Conservation (phyloP, 2,329 filamentous ascomycete species). For the Penicillium sp. region DNA sequence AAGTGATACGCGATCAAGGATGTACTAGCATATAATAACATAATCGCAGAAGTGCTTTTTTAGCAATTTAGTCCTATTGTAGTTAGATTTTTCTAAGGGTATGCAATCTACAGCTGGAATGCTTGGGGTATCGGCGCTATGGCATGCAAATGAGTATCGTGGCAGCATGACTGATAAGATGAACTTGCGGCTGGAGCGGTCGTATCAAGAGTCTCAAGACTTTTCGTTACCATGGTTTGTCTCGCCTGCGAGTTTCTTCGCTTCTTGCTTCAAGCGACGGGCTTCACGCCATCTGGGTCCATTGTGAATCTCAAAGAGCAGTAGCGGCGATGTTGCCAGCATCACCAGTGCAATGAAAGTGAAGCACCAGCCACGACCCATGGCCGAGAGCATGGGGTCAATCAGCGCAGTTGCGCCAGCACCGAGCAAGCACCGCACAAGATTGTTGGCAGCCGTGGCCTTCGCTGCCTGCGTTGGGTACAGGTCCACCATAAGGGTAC, state of each 20-base stretch:
- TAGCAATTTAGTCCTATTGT: background rate
- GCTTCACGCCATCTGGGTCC: slow-evolving; percentile 47
- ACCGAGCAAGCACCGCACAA: slow-evolving; percentile 45
- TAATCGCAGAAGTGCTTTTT: too few relatives aligned
- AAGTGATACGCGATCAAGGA: slow-evolving; percentile 27
- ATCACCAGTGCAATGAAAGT: slow-evolving; percentile 45
- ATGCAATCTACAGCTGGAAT: slow-evolving; percentile 1
- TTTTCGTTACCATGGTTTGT: too few relatives aligned
- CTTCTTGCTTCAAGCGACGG: slow-evolving; percentile 32
- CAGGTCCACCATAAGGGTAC: slow-evolving; percentile 49
- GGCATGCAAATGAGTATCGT: slow-evolving; percentile 4
- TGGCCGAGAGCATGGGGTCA: slow-evolving; percentile 40
- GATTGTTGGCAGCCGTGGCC: slow-evolving; percentile 46
- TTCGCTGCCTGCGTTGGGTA: slow-evolving; percentile 43
- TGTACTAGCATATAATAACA: too few relatives aligned
- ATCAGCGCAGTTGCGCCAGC: slow-evolving; percentile 45
- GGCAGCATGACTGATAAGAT: too few relatives aligned
- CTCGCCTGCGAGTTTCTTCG: slow-evolving; percentile 11
- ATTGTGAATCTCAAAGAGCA: slow-evolving; percentile 40
- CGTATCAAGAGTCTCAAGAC: too few relatives aligned
- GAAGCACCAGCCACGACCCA: slow-evolving; percentile 36
- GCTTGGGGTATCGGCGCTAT: background rate
- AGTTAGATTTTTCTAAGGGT: background rate
- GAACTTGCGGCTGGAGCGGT: too few relatives aligned
- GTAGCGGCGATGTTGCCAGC: slow-evolving; percentile 39